phyloP scores from a whole-genome alignment of 1,284 basidiomycete genomes.

The Ganoderma sp. region DNA sequence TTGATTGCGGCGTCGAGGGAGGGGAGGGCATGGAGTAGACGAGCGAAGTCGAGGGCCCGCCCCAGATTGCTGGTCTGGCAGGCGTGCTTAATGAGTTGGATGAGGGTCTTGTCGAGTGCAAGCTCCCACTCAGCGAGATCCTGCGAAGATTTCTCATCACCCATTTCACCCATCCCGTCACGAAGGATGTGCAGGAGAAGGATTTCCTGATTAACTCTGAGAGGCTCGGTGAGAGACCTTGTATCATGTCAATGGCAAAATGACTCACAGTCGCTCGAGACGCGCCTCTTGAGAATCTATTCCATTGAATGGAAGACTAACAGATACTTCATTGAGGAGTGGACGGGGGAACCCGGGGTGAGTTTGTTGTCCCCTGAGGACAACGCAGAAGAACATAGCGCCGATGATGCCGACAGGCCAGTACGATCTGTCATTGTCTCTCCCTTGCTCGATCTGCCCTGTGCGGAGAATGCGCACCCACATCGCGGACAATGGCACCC shows the following conservation, averaged over 20 bases:
- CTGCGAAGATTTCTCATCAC: constrained; percentile 70
- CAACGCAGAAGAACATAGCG: constrained; percentile 84
- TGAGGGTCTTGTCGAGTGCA: constrained; percentile 87
- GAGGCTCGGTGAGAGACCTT: neutral
- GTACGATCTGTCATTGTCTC: constrained; percentile 89
- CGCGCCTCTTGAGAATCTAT: constrained; percentile 68
- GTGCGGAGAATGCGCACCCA: constrained; percentile 94
- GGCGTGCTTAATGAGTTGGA: constrained; percentile 88
- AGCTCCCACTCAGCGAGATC: constrained; percentile 75
- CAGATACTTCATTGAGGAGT: constrained; percentile 89
- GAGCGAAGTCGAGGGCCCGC: constrained; percentile 87
- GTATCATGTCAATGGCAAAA: neutral
- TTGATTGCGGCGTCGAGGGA: constrained; percentile 87
- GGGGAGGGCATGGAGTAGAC: constrained; percentile 75
- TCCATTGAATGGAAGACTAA: constrained; percentile 80
- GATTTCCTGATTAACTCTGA: constrained; percentile 76
- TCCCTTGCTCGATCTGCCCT: constrained; percentile 71
- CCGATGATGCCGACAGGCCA: constrained; percentile 91
- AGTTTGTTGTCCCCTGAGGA: constrained; percentile 88
- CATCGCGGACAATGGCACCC: constrained; percentile 86
- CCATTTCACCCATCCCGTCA: constrained; percentile 71
- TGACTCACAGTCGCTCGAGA: constrained; percentile 80
- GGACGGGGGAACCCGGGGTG: constrained; percentile 89
- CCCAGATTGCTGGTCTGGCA: constrained; percentile 91
- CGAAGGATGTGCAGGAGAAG: no score